Percentiles rank a stretch among this genome's conserved stretches.
These are phyloP conservation scores for Oldenlandia corymbosa DNA, from an alignment of 257 asterid genomes.

Conservation along the genomic window DNA sequence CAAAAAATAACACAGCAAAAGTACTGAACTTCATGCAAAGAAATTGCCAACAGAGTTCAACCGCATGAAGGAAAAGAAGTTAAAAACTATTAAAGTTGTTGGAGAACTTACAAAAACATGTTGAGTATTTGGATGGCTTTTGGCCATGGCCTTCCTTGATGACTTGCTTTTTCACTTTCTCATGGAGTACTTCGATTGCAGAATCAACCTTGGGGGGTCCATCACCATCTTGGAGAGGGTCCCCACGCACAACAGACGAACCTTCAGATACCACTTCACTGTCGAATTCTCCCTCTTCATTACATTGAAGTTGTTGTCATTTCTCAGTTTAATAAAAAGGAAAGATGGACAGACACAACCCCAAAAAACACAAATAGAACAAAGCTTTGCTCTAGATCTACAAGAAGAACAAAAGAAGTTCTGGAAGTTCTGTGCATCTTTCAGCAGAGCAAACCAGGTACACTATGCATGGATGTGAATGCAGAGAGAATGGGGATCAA, in stretches of 20 bases:
- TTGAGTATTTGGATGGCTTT: constrained; percentile 89
- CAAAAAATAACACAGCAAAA: background rate
- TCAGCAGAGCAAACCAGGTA: constrained; percentile 11
- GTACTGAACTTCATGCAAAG: constrained; percentile 4
- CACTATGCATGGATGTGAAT: background rate
- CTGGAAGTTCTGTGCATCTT: background rate
- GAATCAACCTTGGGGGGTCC: constrained; percentile 79
- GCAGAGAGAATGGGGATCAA: background rate
- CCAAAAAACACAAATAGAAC: background rate
- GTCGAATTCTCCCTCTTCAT: constrained; percentile 48
- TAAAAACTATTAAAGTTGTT: constrained; percentile 8
- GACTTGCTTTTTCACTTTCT: constrained; percentile 82
- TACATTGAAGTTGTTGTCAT: constrained; percentile 4
- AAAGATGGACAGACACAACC: too few relatives aligned
- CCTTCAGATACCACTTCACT: constrained; percentile 65
- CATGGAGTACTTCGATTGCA: constrained; percentile 66
- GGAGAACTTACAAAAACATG: constrained; percentile 78
- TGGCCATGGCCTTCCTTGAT: constrained; percentile 88
- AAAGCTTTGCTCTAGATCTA: background rate
- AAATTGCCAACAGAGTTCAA: background rate
- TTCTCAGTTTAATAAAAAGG: background rate
- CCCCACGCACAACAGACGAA: constrained; percentile 68
- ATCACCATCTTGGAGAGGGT: constrained; percentile 59
- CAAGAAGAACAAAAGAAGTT: background rate
- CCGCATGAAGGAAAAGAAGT: background rate